Percentiles rank a stretch among this genome's conserved stretches.
Conservation (phyloP, 768 basidiomycete genomes). For the Zangia roseola region DNA sequence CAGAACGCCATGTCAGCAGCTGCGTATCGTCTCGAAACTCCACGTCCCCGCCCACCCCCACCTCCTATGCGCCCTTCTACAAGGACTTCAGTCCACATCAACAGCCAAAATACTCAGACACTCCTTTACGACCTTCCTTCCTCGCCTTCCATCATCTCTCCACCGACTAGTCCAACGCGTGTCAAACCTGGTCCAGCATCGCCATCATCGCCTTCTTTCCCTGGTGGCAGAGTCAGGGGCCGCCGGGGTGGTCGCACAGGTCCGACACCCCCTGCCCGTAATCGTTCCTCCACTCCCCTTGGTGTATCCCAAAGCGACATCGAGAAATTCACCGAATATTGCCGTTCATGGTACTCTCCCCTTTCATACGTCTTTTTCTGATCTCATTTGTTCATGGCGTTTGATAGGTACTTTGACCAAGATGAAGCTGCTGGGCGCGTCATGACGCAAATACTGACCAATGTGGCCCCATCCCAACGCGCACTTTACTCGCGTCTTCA, state of each 20-base stretch:
- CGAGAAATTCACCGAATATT: conserved; percentile 74
- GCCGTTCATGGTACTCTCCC: conserved; percentile 67
- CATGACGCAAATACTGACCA: conserved; percentile 82
- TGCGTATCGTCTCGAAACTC: conserved; percentile 63
- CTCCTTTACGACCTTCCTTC: conserved; percentile 79
- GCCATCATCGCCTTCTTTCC: conserved; percentile 58
- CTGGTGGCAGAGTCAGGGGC: conserved; percentile 46
- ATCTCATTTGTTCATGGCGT: conserved; percentile 7
- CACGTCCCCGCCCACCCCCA: conserved; percentile 57
- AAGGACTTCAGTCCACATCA: conserved; percentile 42
- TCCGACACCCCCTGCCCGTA: conserved; percentile 51
- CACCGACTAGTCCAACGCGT: conserved; percentile 51
- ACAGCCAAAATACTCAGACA: conserved; percentile 51
- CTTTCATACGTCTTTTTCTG: neutral
- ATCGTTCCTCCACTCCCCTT: conserved; percentile 70
- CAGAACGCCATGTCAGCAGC: conserved; percentile 52
- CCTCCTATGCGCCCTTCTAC: conserved; percentile 56
- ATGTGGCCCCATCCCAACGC: conserved; percentile 78
- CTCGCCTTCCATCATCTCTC: conserved; percentile 47
- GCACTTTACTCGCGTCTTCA: conserved; percentile 86
- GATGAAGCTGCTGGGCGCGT: conserved; percentile 73
- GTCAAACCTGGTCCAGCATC: conserved; percentile 43
- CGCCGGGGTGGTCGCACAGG: conserved; percentile 48
- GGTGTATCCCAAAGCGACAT: conserved; percentile 65
- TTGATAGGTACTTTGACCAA: conserved; percentile 76